A percentile compares a stretch with the other conserved stretches of the same genome.
Conservation (phyloP, 169 alveolate genomes). For the Cryptosporidium andersoni region DNA sequence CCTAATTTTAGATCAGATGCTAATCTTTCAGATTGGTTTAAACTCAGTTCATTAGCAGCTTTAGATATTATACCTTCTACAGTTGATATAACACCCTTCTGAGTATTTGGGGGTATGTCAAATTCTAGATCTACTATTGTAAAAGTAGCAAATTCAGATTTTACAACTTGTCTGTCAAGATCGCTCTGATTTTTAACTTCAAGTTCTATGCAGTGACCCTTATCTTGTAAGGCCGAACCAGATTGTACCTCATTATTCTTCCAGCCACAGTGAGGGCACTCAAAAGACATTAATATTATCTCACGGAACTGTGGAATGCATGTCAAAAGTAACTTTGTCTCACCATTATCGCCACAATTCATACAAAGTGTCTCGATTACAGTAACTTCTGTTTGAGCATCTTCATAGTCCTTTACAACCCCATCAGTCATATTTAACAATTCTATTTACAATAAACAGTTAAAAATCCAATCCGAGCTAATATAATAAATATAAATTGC, state of each 20-base stretch:
- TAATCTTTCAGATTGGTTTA: slow-evolving; percentile 78
- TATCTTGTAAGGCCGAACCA: slow-evolving; percentile 90
- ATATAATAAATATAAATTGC: too few species aligned
- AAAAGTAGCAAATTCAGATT: slow-evolving; percentile 86
- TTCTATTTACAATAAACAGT: background rate
- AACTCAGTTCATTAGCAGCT: slow-evolving; percentile 79
- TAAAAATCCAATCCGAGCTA: background rate
- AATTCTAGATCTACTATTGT: slow-evolving; percentile 90
- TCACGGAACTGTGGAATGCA: slow-evolving; percentile 91
- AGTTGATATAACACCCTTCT: slow-evolving; percentile 93
- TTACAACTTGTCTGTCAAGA: slow-evolving; percentile 90
- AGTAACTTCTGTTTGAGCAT: slow-evolving; percentile 79
- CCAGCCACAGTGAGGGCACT: slow-evolving; percentile 92
- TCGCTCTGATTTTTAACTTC: slow-evolving; percentile 81
- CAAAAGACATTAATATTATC: slow-evolving; percentile 89
- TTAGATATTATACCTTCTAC: slow-evolving; percentile 87
- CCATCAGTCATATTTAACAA: slow-evolving; percentile 3
- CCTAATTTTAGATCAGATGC: slow-evolving; percentile 78
- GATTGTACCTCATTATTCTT: slow-evolving; percentile 91
- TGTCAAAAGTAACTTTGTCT: slow-evolving; percentile 85
- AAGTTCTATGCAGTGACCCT: slow-evolving; percentile 87
- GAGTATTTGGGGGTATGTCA: slow-evolving; percentile 91
- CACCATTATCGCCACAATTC: slow-evolving; percentile 89
- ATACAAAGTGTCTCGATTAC: slow-evolving; percentile 88
- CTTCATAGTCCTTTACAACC: slow-evolving; percentile 11